Evolutionary conservation across 139 green algal genomes (phyloP), one percentile per base, ranked within the genome.

Genomic region (Desmodesmus armatus): DNA sequence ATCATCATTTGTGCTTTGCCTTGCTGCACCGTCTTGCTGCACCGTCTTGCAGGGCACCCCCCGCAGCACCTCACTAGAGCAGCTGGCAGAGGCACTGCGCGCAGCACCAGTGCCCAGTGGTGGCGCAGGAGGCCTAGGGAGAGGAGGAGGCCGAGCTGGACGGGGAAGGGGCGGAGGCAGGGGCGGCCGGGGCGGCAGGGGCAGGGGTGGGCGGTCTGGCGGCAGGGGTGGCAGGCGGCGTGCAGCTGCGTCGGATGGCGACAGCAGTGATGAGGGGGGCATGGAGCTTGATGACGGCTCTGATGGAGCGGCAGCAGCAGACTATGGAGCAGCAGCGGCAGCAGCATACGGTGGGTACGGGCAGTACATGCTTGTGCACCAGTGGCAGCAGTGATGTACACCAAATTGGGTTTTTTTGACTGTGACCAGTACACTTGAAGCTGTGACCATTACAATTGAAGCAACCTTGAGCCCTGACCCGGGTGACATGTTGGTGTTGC

Each of bases 91-190:
- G 9, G 6, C 19, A 17, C 78, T 84, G 62, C 65, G 27, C 0
- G 41, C 60, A 33, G 78, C 78, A 41, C 37, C 78, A 25, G 31
- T 84, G 78, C 78, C 74, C 15, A 49, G 55, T 43, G 29, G 43
- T 3, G 27, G 31, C 15, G 75, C 37, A 35, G 55, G 39, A 58
- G 58, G 25, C 3, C 33, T 5, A 25, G 77, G 77, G n/a, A 29
- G 60, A 7, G 39, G 31, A 6, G 41, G 31, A 3, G 13, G 43
- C 58, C 29, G 31, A 23, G 78, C 40, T 27, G 37, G 58, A 11
- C 35, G 29, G n/a, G 43, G 33, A 11, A 29, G 25, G 55, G 29
- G 58, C 31, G 74, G 29, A 29, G 43, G 63, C 43, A 43, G 69
- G 31, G 17, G 43, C 63, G 31, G 43, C 31, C 67, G 74, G 49